These are phyloP conservation scores for Blumeriella jaapii DNA, from an alignment of 2,329 filamentous ascomycete genomes.

Conservation along the genomic window DNA sequence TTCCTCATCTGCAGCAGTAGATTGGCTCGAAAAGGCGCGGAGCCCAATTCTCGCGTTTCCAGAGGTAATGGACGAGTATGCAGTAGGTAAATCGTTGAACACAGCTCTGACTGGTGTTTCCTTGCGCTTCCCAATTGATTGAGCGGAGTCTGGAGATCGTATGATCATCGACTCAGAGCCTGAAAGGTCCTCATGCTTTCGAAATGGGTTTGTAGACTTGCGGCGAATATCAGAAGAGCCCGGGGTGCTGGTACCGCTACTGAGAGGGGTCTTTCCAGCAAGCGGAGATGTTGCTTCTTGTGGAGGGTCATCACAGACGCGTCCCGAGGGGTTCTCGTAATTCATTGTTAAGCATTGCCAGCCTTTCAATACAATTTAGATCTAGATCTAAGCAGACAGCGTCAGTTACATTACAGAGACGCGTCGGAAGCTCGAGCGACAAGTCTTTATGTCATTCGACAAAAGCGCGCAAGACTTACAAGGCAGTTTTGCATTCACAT, in stretches of 20 bases:
- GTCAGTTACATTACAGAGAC: neutral
- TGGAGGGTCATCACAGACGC: slow-evolving; percentile 1
- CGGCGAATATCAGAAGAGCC: neutral
- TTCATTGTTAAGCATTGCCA: slow-evolving; percentile 2
- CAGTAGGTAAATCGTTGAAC: slow-evolving; percentile 23
- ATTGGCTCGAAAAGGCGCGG: slow-evolving; percentile 5
- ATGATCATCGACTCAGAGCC: neutral
- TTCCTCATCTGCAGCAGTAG: slow-evolving; percentile 8
- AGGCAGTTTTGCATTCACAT: too few relatives aligned
- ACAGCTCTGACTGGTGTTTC: slow-evolving; percentile 16
- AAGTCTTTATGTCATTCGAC: too few relatives aligned
- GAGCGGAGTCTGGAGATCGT: slow-evolving; percentile 2
- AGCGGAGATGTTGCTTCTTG: neutral
- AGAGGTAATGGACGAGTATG: slow-evolving; percentile 24
- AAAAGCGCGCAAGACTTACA: too few relatives aligned
- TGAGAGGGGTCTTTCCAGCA: neutral
- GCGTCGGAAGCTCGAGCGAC: neutral
- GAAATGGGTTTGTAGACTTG: slow-evolving; percentile 6
- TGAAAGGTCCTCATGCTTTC: neutral
- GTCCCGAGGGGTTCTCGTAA: neutral
- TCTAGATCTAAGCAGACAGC: neutral
- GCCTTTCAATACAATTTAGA: neutral
- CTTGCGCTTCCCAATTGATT: slow-evolving; percentile 4
- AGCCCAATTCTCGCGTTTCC: slow-evolving; percentile 14
- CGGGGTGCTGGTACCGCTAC: too few relatives aligned